Conservation (phyloP, 208 protist species). For the Leishmania tarentolae region DNA sequence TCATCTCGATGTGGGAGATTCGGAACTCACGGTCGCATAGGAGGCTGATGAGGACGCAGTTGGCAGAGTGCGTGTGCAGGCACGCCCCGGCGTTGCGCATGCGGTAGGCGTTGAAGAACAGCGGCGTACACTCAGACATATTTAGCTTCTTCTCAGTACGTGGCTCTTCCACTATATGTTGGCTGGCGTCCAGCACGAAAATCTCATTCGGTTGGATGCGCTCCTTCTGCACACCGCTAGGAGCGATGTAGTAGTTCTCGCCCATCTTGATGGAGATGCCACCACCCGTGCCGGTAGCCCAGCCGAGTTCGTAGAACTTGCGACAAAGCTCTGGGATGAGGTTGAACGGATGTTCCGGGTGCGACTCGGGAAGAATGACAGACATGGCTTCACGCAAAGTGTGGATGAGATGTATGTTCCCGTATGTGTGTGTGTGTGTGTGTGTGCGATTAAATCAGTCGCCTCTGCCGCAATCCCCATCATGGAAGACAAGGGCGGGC, state of each 20-base stretch:
- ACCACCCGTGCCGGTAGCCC: slow-evolving; percentile 96
- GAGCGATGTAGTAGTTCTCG: slow-evolving; percentile 90
- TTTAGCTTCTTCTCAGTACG: slow-evolving; percentile 58
- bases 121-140: slow-evolving; percentile 92
- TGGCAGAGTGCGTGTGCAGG: slow-evolving; percentile 93
- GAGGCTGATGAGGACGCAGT: slow-evolving; percentile 87
- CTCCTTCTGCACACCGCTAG: slow-evolving; percentile 96
- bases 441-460: neutral
- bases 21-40: slow-evolving; percentile 93
- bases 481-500: neutral
- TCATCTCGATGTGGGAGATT: slow-evolving; percentile 96
- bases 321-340: slow-evolving; percentile 94
- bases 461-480: neutral
- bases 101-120: slow-evolving; percentile 94
- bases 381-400: slow-evolving; percentile 31
- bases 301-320: slow-evolving; percentile 93
- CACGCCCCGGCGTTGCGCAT: slow-evolving; percentile 89
- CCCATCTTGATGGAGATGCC: slow-evolving; percentile 90
- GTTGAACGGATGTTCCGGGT: slow-evolving; percentile 78
- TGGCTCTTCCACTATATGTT: slow-evolving; percentile 53
- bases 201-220: slow-evolving; percentile 91
- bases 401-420: neutral
- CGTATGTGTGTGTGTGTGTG: neutral
- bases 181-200: slow-evolving; percentile 84
- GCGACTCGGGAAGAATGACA: slow-evolving; percentile 35